phyloP scores from a whole-genome alignment of 108 stramenopile genomes.

The Nitzschia putrida region DNA sequence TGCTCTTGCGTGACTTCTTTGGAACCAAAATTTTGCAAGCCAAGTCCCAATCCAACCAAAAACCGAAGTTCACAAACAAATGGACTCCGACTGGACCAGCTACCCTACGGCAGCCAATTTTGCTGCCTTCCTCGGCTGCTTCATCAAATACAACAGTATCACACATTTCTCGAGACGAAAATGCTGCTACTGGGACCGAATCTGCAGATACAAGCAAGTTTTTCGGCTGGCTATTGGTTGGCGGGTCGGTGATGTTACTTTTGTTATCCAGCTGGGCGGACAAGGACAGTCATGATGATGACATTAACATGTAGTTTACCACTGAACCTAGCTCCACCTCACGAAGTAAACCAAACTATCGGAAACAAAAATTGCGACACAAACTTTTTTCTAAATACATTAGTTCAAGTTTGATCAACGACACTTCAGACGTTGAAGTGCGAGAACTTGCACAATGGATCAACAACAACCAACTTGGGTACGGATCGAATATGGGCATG shows the following conservation, averaged over 20 bases:
- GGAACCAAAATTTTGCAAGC: slow-evolving; percentile 16
- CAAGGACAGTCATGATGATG: too few relatives aligned
- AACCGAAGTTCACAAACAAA: neutral
- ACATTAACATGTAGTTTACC: too few relatives aligned
- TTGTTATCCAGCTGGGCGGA: too few relatives aligned
- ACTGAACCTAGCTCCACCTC: too few relatives aligned
- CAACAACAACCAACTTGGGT: too few relatives aligned
- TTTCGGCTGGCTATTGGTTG: too few relatives aligned
- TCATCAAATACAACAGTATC: neutral
- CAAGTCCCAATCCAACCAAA: neutral
- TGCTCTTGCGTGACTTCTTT: slow-evolving; percentile 64
- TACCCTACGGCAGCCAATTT: too few relatives aligned
- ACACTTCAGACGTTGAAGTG: slow-evolving; percentile 11
- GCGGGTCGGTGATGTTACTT: too few relatives aligned
- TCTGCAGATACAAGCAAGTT: neutral
- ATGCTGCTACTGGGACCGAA: neutral
- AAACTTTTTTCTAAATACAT: slow-evolving; percentile 1
- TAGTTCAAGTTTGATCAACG: slow-evolving; percentile 7
- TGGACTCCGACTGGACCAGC: neutral
- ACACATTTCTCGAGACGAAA: neutral
- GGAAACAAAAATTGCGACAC: neutral
- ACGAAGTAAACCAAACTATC: too few relatives aligned
- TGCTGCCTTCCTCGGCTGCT: neutral
- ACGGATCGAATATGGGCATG: too few relatives aligned
- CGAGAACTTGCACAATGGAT: neutral